Base-by-base conservation (phyloP, 1,139 yeast genomes). In the Yamadazyma songkhlaensis region DNA sequence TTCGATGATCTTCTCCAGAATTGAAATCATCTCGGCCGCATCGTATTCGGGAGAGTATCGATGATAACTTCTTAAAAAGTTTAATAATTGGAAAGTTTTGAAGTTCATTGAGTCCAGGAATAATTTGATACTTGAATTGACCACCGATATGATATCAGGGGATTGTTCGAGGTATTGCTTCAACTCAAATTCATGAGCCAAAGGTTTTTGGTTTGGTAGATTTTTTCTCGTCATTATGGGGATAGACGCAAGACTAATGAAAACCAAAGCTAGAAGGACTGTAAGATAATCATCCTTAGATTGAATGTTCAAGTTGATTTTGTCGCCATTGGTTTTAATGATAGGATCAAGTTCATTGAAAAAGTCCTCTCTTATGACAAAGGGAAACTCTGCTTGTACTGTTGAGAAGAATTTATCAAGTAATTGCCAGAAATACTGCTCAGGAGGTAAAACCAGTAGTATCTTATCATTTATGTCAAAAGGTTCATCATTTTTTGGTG, bases 381-480 rank as follows among this genome's bases (percentile, higher is more conserved):
- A 60, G 3, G 72, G 70, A 34, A 59, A 48, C 36, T 52, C 50
- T 3, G 66, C 59, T 38, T 62, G 61, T 6, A 62, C 36, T 8
- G 46, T 35, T 6, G 34, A 25, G 39, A 66, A 63, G 42, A 56
- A 67, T 14, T 58, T 43, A 25, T 53, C 53, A 2, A 64, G 38
- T 27, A 62, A 50, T 9, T 49, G 35, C 66, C 64, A 60, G 14
- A 62, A 44, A 1, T 57, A 59, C 34, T 43, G 47, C 35, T 53
- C 51, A 9, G 52, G 52, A 8, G 72, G 72, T 12, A 67, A 49
- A n/a, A 55, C 52, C n/a, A 54, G 42, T 32, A 53, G 46, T 27
- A 65, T 55, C 34, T 55, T 51, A 25, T 59, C 62, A 7, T 55
- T 46, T 10, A 65, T 47, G 25, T 53, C 53, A 26, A 57, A 38